These are phyloP conservation scores for Sphaerobolus stellatus DNA, from an alignment of 1,284 basidiomycete species.

Conservation along the genomic window DNA sequence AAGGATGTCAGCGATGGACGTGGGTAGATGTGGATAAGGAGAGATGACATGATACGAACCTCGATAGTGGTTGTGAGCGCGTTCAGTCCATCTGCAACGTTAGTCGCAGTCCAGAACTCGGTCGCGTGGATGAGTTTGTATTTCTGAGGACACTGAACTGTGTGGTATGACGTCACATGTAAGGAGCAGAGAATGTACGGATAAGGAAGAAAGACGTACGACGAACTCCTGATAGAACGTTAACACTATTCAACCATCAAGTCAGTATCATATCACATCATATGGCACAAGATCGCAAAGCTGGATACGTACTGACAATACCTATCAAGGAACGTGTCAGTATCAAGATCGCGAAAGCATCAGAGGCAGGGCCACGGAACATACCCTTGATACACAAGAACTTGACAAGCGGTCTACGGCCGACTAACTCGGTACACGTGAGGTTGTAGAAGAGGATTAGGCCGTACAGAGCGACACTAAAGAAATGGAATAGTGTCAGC, in stretches of 20 bases:
- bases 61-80: conserved; percentile 83
- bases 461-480: conserved; percentile 75
- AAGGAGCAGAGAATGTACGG: too few relatives aligned
- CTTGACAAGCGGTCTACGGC: conserved; percentile 77
- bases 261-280: too few relatives aligned
- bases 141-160: conserved; percentile 59
- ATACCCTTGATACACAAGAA: conserved; percentile 72
- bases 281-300: too few relatives aligned
- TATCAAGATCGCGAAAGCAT: conserved; percentile 11
- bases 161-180: neutral
- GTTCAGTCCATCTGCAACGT: conserved; percentile 79
- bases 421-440: conserved; percentile 72
- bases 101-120: conserved; percentile 74
- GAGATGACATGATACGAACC: too few relatives aligned
- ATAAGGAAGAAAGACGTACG: conserved; percentile 47
- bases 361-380: too few relatives aligned
- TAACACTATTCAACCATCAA: conserved; percentile 56
- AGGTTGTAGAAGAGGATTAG: conserved; percentile 80
- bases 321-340: neutral
- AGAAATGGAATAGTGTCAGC: conserved; percentile 11
- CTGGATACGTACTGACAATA: conserved; percentile 4
- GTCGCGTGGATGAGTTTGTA: conserved; percentile 58
- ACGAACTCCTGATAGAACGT: conserved; percentile 79
- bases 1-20: neutral
- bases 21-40: neutral